Base-by-base conservation (phyloP, 306 rosid genomes). In the Cicer bijugum region DNA sequence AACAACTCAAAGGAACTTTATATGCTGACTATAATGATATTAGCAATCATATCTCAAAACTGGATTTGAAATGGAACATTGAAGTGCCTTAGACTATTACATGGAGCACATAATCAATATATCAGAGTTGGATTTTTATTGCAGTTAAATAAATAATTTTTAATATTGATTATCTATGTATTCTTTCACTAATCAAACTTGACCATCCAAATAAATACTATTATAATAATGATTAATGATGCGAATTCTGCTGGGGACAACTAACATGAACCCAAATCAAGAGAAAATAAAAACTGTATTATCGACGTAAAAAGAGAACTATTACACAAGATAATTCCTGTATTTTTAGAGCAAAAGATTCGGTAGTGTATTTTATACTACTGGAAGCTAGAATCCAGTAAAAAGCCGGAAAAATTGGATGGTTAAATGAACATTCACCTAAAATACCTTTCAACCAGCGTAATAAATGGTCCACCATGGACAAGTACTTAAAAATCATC, bases 1-100 rank as follows among this genome's bases (percentile, higher is more conserved):
- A 77, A 71, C 8, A n/a, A 71, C 77, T 53, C 38, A 16, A 43
- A 65, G 67, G 77, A 59, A 74, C 44, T 80, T 72, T 58, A 52
- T 47, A 23, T 50, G 10, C 57, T 75, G n/a, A 39, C 17, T 20
- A 8, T 58, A 38, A 59, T 67, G 70, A 17, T 78, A 33, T 64
- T 81, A 53, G 73, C 83, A 7, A 33, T 63, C 28, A 56, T 69
- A 45, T 81, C 69, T 82, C 57, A 55, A 46, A 68, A 4, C 0
- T 76, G 57, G 72, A 50, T 43, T 17, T 86, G 74, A 38, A 64
- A 40, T 8, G 19, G 35, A 35, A 15, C 42, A 19, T 11, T 11
- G 7, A 9, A 61, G 47, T 62, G 42, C 15, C 0, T 1, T 0
- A 6, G 40, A 7, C 17, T 69, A 39, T 70, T 33, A 19, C 37